phyloP scores from a whole-genome alignment of 805 yeast species.

The Candida silvatica region DNA sequence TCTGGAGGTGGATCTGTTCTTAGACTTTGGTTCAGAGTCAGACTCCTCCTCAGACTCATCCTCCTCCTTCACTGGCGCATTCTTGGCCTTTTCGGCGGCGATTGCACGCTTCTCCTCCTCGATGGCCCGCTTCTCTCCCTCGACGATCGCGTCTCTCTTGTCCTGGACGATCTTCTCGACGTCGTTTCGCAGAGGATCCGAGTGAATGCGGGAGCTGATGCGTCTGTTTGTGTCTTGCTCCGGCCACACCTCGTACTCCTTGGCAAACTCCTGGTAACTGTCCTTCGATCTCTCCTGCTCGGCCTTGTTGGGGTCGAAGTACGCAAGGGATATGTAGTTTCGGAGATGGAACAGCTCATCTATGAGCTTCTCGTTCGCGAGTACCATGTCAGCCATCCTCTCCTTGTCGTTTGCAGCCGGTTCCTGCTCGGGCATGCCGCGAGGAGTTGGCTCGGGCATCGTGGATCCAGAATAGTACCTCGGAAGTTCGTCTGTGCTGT shows the following conservation, averaged over 20 bases:
- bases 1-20: too few relatives aligned
- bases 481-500: slow-evolving; percentile 1
- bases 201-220: slow-evolving; percentile 5
- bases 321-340: slow-evolving; percentile 51
- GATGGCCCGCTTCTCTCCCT: not conserved
- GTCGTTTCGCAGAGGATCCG: slow-evolving; percentile 17
- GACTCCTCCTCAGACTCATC: not conserved
- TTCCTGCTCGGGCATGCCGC: not conserved
- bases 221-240: slow-evolving; percentile 18
- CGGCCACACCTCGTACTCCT: slow-evolving; percentile 32
- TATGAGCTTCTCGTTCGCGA: slow-evolving; percentile 38
- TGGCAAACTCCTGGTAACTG: slow-evolving; percentile 23
- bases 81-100: too few relatives aligned
- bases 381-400: slow-evolving; percentile 33
- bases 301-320: slow-evolving; percentile 47
- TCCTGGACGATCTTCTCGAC: slow-evolving; percentile 10
- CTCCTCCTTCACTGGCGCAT: not conserved
- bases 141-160: not conserved
- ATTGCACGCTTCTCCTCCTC: too few relatives aligned
- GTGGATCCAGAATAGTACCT: not conserved
- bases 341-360: slow-evolving; percentile 58
- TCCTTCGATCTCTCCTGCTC: slow-evolving; percentile 23
- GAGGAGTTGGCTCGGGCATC: not conserved
- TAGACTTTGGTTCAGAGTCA: not conserved
- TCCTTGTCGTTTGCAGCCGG: slow-evolving; percentile 19